Base-by-base conservation (phyloP, 768 basidiomycete genomes). In the Lactarius sanguifluus region DNA sequence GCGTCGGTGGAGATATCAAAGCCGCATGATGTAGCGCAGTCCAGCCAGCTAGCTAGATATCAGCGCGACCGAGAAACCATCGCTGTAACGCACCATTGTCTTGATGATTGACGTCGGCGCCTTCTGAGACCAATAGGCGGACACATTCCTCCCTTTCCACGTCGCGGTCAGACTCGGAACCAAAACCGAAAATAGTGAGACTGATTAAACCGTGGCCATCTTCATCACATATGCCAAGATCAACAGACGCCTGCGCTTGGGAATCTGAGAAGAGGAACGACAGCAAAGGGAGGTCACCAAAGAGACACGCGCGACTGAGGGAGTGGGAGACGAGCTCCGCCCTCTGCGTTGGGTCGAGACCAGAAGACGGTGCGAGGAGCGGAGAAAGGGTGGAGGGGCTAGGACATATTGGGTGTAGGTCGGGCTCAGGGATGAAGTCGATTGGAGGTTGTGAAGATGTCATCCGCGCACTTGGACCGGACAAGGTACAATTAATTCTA, bases 21-120 rank as follows among this genome's bases (percentile, higher is more conserved):
- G 91, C 91, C 9, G 96, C 94, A 78, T 96, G 89, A 73, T 98
- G 96, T 15, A 99, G 81, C 3, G 96, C 88, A 12, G 93, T 94
- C 97, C 97, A 98, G 40, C 96, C 96, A 67, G 86, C 95, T 97
- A 71, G 56, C 67, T 57, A 55, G 23, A 43, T 61, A 55, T 59
- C 41, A 62, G 36, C 3, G 36, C 54, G 8, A 61, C 40, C 56
- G 23, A 61, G 30, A 43, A 40, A 56, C 38, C 16, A 45, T 58
- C 47, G 9, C 30, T 5, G 54, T 47, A n/a, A 75, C 83, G 52
- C 70, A 90, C 91, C 83, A 71, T 88, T 81, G 76, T 94, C 92
- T 52, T 84, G 78, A 43, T 71, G 66, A 57, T 77, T 77, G 52
- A 90, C 76, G 73, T 91, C 84, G 28, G 90, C 89, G 52, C 94